Evolutionary conservation across 106 monocot species (phyloP).

Genomic region (Allium fistulosum): DNA sequence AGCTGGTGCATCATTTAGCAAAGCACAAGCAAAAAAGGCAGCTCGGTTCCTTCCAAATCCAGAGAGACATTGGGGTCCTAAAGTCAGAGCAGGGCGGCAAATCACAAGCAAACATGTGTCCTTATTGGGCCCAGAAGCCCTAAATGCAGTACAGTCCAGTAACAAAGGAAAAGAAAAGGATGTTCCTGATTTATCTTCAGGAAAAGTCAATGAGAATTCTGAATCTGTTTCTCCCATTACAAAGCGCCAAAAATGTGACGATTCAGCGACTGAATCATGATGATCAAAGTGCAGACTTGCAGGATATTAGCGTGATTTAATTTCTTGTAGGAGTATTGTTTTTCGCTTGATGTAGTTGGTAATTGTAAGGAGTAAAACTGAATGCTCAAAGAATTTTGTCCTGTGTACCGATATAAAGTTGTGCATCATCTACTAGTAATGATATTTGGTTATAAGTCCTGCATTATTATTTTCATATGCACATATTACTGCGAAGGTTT

Average conservation of each 20-base stretch:
- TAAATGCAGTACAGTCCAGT: neutral
- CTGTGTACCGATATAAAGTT: too few species aligned
- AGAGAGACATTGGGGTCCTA: slow-evolving; percentile 83
- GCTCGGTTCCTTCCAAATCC: slow-evolving; percentile 81
- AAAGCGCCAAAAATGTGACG: slow-evolving; percentile 62
- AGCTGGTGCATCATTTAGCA: slow-evolving; percentile 63
- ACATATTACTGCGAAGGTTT: too few species aligned
- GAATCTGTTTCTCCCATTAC: slow-evolving; percentile 11
- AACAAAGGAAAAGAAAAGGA: neutral
- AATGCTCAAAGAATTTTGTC: too few species aligned
- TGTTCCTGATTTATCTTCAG: neutral
- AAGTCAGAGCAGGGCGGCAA: slow-evolving; percentile 67
- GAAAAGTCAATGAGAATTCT: slow-evolving; percentile 5
- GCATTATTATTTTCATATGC: too few species aligned
- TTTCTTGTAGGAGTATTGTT: too few species aligned
- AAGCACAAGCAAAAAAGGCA: slow-evolving; percentile 74
- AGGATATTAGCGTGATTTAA: too few species aligned
- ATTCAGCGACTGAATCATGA: slow-evolving; percentile 11
- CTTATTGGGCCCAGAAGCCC: slow-evolving; percentile 35
- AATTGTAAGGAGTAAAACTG: too few species aligned
- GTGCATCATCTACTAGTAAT: too few species aligned
- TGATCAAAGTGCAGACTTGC: neutral
- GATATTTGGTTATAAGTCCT: too few species aligned
- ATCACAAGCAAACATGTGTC: slow-evolving; percentile 84
- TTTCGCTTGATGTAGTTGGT: too few species aligned